These are phyloP conservation scores for Stylonectria norvegica DNA, from an alignment of 2,329 filamentous ascomycete genomes.

Conservation along the genomic window DNA sequence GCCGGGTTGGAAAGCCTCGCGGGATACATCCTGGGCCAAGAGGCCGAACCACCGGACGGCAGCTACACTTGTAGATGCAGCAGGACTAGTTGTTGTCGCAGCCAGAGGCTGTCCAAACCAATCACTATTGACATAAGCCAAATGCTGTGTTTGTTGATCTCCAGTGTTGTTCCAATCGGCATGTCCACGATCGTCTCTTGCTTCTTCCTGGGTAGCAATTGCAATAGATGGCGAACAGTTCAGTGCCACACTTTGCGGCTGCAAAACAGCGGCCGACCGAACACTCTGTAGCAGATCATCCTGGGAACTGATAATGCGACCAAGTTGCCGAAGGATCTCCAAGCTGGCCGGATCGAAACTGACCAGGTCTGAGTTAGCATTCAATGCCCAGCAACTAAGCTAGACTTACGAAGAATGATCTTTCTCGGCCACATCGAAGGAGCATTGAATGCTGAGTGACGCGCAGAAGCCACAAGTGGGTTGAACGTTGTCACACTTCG, in stretches of 20 bases:
- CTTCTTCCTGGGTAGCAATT: background rate
- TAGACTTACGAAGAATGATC: slow-evolving; percentile 26
- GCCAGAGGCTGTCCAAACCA: slow-evolving; percentile 11
- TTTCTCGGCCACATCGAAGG: slow-evolving; percentile 27
- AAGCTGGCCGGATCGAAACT: slow-evolving; percentile 37
- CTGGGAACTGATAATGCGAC: slow-evolving; percentile 19
- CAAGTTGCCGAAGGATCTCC: slow-evolving; percentile 29
- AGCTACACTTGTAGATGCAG: slow-evolving; percentile 21
- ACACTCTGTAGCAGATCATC: slow-evolving; percentile 17
- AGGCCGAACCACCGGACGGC: slow-evolving; percentile 26
- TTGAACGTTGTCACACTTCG: slow-evolving; percentile 37
- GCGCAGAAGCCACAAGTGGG: slow-evolving; percentile 36
- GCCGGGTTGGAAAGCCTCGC: slow-evolving; percentile 1
- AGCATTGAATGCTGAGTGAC: slow-evolving; percentile 31
- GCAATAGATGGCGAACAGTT: slow-evolving; percentile 1
- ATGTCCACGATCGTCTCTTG: too few species aligned
- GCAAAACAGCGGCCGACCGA: slow-evolving; percentile 11
- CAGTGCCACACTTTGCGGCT: slow-evolving; percentile 1
- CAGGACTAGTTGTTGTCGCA: slow-evolving; percentile 20
- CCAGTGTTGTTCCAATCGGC: background rate
- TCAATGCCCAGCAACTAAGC: fast-evolving
- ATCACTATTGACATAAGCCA: slow-evolving; percentile 1
- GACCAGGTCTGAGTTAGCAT: background rate
- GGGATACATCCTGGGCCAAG: slow-evolving; percentile 16
- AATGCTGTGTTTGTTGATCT: slow-evolving; percentile 2